Base-by-base conservation (phyloP, 2,329 filamentous ascomycete genomes). In the Calonectria leucothoes region DNA sequence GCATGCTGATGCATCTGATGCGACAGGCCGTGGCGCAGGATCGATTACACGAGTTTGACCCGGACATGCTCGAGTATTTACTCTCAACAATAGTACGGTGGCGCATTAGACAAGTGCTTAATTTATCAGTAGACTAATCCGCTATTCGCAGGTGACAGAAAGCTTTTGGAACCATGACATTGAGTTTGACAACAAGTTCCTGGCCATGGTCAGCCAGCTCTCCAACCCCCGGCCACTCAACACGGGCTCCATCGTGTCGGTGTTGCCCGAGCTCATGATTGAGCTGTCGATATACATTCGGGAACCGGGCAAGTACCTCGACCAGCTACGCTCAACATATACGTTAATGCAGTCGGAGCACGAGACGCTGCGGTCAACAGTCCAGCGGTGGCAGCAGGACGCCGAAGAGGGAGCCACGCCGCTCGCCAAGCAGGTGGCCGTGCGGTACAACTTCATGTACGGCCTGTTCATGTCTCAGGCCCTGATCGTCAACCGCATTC, bases 81-180 rank as follows among this genome's bases (percentile, higher is more conserved):
- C 59, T 64, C 59, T 64, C 59, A 33, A 64, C 59, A 8, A 64
- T 64, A 48, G 59, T 64, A 33, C 12, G 59, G 4, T 31, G 2
- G 23, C 10, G 12, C 15, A n/a, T 10, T n/a, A n/a, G n/a, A n/a
- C n/a, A n/a, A n/a, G n/a, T n/a, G n/a, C n/a, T n/a, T n/a, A n/a
- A n/a, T n/a, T n/a, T n/a, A n/a, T n/a, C n/a, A n/a, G n/a, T n/a
- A n/a, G n/a, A 2, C 27, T 45, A 8, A 64, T 3, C 14, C 5
- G 12, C 1, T 17, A 23, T n/a, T 10, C 25, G 20, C 11, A 64
- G 59, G 39, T 64, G 23, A 64, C 59, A 31, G 59, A 64, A 23
- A 64, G 59, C 10, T 64, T 64, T 27, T 64, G 59, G 59, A 64
- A 64, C 10, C 59, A 64, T 64, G 59, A 64, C 6, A 64, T 64